Evolutionary conservation across 2,329 filamentous ascomycete genomes (phyloP).

Genomic region (Pseudogymnoascus sp.): DNA sequence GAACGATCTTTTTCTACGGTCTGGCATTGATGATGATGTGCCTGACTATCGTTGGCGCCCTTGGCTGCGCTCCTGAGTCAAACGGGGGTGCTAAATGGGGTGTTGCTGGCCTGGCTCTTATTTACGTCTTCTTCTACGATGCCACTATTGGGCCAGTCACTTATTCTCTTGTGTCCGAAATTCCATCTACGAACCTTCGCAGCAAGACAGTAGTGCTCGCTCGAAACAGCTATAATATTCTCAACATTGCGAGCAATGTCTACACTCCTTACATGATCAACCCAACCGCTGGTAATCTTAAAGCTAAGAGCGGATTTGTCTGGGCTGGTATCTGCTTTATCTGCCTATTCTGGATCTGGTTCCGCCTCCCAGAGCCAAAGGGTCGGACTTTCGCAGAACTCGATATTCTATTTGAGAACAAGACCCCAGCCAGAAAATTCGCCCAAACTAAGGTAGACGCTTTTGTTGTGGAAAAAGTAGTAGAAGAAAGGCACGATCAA

Average conservation of each 20-base stretch:
- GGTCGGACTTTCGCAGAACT: slow-evolving; percentile 78
- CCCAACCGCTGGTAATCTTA: slow-evolving; percentile 67
- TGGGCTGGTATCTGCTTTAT: slow-evolving; percentile 75
- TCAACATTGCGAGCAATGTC: slow-evolving; percentile 25
- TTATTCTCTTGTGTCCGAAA: slow-evolving; percentile 34
- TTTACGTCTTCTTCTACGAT: slow-evolving; percentile 37
- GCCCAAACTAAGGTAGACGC: too few relatives aligned
- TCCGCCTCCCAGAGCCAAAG: slow-evolving; percentile 70
- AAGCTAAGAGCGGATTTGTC: slow-evolving; percentile 78
- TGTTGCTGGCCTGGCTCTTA: slow-evolving; percentile 26
- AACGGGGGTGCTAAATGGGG: background rate
- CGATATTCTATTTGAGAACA: slow-evolving; percentile 70
- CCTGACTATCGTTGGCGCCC: background rate
- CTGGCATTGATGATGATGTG: too few relatives aligned
- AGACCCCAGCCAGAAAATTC: slow-evolving; percentile 37
- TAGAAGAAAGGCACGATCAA: too few relatives aligned
- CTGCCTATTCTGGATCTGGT: slow-evolving; percentile 74
- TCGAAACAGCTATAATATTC: slow-evolving; percentile 29
- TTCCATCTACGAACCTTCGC: slow-evolving; percentile 32
- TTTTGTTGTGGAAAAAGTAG: too few relatives aligned
- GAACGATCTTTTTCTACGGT: slow-evolving; percentile 45
- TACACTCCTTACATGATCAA: slow-evolving; percentile 22
- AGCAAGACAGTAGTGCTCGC: slow-evolving; percentile 34
- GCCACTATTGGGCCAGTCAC: slow-evolving; percentile 36
- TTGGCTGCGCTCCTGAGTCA: slow-evolving; percentile 31